Evolutionary conservation across 495 filamentous ascomycete species (phyloP).

Genomic region (Geopyxis carbonaria): DNA sequence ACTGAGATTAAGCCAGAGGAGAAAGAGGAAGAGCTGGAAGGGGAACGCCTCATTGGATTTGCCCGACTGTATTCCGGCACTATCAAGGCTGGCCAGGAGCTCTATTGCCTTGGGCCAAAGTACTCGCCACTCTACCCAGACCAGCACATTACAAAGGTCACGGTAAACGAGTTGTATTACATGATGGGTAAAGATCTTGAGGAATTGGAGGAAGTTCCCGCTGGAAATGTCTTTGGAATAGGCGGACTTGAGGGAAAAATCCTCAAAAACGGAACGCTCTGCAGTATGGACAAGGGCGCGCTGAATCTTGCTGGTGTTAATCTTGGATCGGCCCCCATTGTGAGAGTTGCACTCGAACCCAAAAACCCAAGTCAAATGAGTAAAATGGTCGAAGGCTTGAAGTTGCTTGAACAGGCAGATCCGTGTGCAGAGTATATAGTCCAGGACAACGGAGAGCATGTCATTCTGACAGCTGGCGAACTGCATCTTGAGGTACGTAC

Average conservation of each 20-base stretch:
- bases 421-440: constrained; percentile 93
- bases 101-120: constrained; percentile 84
- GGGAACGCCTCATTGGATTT: constrained; percentile 86
- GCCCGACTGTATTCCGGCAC: constrained; percentile 85
- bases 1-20: constrained; percentile 32
- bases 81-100: constrained; percentile 67
- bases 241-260: constrained; percentile 79
- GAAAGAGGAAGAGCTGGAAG: constrained; percentile 41
- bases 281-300: constrained; percentile 71
- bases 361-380: constrained; percentile 70
- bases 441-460: constrained; percentile 84
- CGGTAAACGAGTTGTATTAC: constrained; percentile 76
- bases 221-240: constrained; percentile 92
- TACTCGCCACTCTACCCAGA: constrained; percentile 65
- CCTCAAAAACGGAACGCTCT: constrained; percentile 86
- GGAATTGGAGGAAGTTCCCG: constrained; percentile 64
- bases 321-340: constrained; percentile 67
- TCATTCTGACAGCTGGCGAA: constrained; percentile 85
- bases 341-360: constrained; percentile 85
- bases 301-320: constrained; percentile 82
- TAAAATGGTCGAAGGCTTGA: constrained; percentile 81
- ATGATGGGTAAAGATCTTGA: constrained; percentile 90
- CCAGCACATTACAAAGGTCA: constrained; percentile 68
- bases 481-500: constrained; percentile 54
- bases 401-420: constrained; percentile 82